Conservation (phyloP, 208 protist species). For the Porcisia hertigi region DNA sequence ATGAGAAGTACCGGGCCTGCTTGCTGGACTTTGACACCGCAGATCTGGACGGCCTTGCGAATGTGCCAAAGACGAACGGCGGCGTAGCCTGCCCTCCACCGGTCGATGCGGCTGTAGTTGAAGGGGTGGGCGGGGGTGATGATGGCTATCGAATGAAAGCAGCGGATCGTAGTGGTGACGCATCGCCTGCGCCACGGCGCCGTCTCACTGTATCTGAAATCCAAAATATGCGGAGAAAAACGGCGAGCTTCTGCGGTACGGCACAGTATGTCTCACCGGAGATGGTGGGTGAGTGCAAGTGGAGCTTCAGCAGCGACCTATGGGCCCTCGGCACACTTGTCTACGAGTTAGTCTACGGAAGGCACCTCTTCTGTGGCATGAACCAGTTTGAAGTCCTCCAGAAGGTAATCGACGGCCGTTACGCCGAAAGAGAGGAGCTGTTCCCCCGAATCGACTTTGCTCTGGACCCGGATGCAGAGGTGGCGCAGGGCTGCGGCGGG, state of each 20-base stretch:
- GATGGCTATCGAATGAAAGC: neutral
- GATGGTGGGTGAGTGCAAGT: slow-evolving; percentile 89
- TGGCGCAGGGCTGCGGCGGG: neutral
- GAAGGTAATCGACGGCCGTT: slow-evolving; percentile 58
- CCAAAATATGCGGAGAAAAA: slow-evolving; percentile 75
- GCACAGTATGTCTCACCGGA: slow-evolving; percentile 96
- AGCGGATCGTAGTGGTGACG: neutral
- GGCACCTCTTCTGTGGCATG: slow-evolving; percentile 78
- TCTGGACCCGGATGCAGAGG: neutral
- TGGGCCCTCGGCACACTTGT: slow-evolving; percentile 94
- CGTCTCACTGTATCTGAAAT: slow-evolving; percentile 83
- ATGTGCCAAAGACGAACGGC: slow-evolving; percentile 49
- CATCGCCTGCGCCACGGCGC: slow-evolving; percentile 24
- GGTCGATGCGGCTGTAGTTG: slow-evolving; percentile 2
- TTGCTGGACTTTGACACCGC: slow-evolving; percentile 91
- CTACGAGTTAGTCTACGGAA: slow-evolving; percentile 91
- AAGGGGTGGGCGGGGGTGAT: too few relatives aligned
- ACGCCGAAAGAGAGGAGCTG: slow-evolving; percentile 16
- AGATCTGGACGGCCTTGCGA: slow-evolving; percentile 39
- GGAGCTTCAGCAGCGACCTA: slow-evolving; percentile 94
- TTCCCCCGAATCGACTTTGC: slow-evolving; percentile 61
- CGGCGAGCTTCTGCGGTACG: slow-evolving; percentile 90
- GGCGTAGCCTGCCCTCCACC: slow-evolving; percentile 39
- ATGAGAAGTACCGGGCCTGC: slow-evolving; percentile 75
- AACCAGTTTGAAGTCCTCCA: slow-evolving; percentile 74